Evolutionary conservation across 805 yeast genomes (phyloP), one percentile per base, ranked within the genome.

Genomic region (Alloascoidea africana): DNA sequence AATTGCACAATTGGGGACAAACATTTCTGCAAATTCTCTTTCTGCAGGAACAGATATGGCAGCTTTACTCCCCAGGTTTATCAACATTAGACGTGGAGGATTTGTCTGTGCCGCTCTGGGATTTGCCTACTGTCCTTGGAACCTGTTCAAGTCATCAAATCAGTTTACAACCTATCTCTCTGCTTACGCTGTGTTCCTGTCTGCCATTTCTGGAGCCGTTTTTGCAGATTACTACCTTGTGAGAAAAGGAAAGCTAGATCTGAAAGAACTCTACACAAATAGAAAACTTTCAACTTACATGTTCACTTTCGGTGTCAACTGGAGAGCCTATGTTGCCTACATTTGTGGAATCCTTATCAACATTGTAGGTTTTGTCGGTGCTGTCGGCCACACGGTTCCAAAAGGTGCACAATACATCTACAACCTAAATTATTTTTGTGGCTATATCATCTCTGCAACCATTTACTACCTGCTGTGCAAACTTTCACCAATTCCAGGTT

Each of bases 291-390:
- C 65, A 4, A 55, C 60, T 39, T 86, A 85, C 59, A 68, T 67
- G 58, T 84, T 70, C 58, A 66, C 69, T 48, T 57, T 62, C 36
- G 95, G 95, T 32, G 47, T 72, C 55, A 83, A 84, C 53, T 82
- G 93, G 91, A 67, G 94, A 54, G 95, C 89, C 2, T 75, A 71
- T 46, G 72, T 66, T 19, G 91, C 94, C 1, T 85, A 85, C 53
- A 54, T 85, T 45, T 66, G 76, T 46, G 94, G 94, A 39, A 76
- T 86, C 41, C 61, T 74, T 27, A 91, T 94, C 35, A 85, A 84
- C 49, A 76, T 85, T 50, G 80, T 80, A 15, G 96, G 96, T 1
- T 85, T 85, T 48, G 89, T 78, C 4, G 62, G 94, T 44, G 85
- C 86, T 5, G 74, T 82, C 16, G 82, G 77, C 32, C 69, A 75